A percentile compares a stretch with the other conserved stretches of the same genome.
These are phyloP conservation scores for Talaromyces liani DNA, from an alignment of 495 filamentous ascomycete genomes.

Conservation along the genomic window DNA sequence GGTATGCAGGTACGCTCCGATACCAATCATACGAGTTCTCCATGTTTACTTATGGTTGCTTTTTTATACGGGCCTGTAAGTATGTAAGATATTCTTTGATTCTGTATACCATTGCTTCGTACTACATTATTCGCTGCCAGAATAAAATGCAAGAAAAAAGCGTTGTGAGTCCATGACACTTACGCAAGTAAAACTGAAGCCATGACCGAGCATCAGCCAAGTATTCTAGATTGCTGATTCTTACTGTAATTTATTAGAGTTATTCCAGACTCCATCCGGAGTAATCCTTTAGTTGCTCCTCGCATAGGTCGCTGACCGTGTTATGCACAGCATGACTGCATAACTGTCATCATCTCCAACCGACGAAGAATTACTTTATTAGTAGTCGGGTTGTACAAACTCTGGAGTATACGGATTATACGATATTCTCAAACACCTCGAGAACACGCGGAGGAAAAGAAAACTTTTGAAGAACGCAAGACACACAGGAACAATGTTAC, in stretches of 20 bases:
- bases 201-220: background rate
- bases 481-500: background rate
- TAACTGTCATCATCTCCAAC: background rate
- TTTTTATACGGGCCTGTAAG: too few relatives aligned
- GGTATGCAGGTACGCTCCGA: background rate
- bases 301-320: background rate
- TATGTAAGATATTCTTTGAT: too few relatives aligned
- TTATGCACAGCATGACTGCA: background rate
- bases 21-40: background rate
- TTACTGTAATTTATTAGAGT: background rate
- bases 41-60: too few relatives aligned
- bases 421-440: background rate
- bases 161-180: background rate
- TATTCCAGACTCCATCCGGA: background rate
- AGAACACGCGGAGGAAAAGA: background rate
- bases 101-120: too few relatives aligned
- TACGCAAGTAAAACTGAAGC: background rate
- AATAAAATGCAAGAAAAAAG: background rate
- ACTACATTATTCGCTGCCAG: background rate
- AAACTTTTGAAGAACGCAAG: background rate
- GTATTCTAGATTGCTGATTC: background rate
- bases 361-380: background rate
- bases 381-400: background rate
- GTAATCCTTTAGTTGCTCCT: background rate
- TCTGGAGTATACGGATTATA: background rate